Conservation (phyloP, 768 basidiomycete genomes). For the Clitopilus hobsonii region DNA sequence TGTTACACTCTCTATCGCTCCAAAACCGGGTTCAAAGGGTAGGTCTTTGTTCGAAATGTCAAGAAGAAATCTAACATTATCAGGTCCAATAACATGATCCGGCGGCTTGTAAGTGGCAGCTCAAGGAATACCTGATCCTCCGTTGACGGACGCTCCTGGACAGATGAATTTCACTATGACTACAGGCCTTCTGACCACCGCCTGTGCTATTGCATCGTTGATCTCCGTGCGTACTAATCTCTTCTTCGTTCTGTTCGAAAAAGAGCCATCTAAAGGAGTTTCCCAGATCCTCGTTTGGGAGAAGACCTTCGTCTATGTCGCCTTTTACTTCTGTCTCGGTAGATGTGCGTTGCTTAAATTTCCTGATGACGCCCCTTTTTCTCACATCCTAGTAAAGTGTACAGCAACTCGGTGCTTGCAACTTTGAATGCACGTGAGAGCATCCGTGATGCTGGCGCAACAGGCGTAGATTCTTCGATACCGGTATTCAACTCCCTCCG, state of each 20-base stretch:
- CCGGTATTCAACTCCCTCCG: no score
- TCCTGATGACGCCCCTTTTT: slow-evolving; percentile 2
- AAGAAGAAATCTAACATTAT: not conserved
- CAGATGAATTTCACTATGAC: slow-evolving; percentile 9
- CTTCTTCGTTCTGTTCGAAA: not conserved
- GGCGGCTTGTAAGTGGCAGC: not conserved
- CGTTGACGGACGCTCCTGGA: not conserved
- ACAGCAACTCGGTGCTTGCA: slow-evolving; percentile 26
- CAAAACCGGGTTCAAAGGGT: slow-evolving; percentile 9
- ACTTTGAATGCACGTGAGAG: slow-evolving; percentile 24
- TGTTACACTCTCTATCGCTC: slow-evolving; percentile 7
- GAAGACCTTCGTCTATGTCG: slow-evolving; percentile 20
- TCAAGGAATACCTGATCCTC: not conserved
- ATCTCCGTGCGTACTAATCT: not conserved
- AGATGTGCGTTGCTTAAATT: slow-evolving; percentile 3
- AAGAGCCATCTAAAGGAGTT: not conserved
- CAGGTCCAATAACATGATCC: not conserved
- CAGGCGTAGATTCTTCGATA: no score
- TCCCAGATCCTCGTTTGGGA: slow-evolving; percentile 19
- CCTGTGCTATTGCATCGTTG: not conserved
- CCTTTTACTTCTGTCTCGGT: slow-evolving; percentile 12
- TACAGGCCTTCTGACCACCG: slow-evolving; percentile 1
- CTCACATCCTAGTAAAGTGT: slow-evolving; percentile 11
- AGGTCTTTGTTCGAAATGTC: not conserved
- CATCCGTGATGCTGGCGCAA: no score